These are phyloP conservation scores for Mollisia scopiformis DNA, from an alignment of 2,329 filamentous ascomycete genomes.

Conservation along the genomic window DNA sequence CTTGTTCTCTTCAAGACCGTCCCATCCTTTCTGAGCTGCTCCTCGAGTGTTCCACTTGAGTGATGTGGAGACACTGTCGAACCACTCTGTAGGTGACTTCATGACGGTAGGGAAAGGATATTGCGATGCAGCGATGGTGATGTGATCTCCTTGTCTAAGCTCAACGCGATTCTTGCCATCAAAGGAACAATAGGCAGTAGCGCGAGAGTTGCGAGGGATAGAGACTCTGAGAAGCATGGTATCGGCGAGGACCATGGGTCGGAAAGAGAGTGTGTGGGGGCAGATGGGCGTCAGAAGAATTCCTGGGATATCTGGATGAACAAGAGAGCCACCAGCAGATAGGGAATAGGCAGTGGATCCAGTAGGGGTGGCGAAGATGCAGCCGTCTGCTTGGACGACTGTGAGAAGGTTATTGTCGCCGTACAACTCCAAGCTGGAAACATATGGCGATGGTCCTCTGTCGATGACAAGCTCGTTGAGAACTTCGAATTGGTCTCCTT, in stretches of 20 bases:
- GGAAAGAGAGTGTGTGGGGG: slow-evolving; percentile 94
- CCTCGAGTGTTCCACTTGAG: slow-evolving; percentile 94
- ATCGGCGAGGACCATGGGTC: slow-evolving; percentile 96
- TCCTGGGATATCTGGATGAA: slow-evolving; percentile 95
- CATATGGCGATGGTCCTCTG: slow-evolving; percentile 92
- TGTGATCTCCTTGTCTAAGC: slow-evolving; percentile 88
- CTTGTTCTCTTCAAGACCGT: slow-evolving; percentile 45
- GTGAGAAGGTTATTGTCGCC: slow-evolving; percentile 94
- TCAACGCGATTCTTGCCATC: slow-evolving; percentile 97
- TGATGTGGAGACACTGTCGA: slow-evolving; percentile 90
- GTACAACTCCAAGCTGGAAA: slow-evolving; percentile 95
- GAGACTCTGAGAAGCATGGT: slow-evolving; percentile 89
- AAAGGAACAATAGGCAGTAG: slow-evolving; percentile 95
- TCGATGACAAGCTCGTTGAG: slow-evolving; percentile 99
- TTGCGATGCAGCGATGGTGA: slow-evolving; percentile 93
- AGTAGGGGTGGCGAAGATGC: slow-evolving; percentile 96
- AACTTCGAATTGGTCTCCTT: slow-evolving; percentile 96
- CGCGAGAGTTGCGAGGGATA: slow-evolving; percentile 81
- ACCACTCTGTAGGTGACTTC: slow-evolving; percentile 90
- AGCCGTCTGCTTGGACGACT: slow-evolving; percentile 94
- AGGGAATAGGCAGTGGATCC: slow-evolving; percentile 95
- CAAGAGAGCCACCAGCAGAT: slow-evolving; percentile 91
- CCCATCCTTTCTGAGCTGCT: slow-evolving; percentile 87
- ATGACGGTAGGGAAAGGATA: slow-evolving; percentile 98
- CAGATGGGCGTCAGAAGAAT: slow-evolving; percentile 97